Base-by-base conservation (phyloP, 2,329 filamentous ascomycete genomes). In the Epichloe brachyelytri region DNA sequence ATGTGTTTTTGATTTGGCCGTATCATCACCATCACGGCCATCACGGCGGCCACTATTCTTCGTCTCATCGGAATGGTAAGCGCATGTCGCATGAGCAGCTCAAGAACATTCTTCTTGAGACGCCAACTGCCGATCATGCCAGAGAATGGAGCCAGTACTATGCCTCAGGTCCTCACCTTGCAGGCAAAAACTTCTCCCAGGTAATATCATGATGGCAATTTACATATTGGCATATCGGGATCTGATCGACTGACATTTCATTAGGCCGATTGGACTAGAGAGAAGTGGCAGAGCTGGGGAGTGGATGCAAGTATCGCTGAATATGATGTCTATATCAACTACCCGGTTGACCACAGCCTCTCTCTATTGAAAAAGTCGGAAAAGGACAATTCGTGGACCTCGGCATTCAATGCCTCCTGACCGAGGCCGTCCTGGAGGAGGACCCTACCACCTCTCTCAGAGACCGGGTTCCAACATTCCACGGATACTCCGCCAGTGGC, bases 401-500 rank as follows among this genome's bases (percentile, higher is more conserved):
- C 90, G 30, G 74, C 78, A n/a, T 95, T 84, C 61, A 82, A 89
- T 62, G 91, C 90, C 0, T 83, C 80, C 70, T 97, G 40, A 81
- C 86, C 58, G 93, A 98, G 66, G 88, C 95, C 62, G 76, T 91
- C 2, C 71, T 97, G 5, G 76, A 88, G 0, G 83, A 95, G 49
- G 93, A 98, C 64, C 78, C 82, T 3, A 94, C 89, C 0, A 88
- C 82, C 17, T 77, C 81, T 20, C 71, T 88, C 44, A 68, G 77
- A 10, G 78, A 89, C 60, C 76, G 88, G 33, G 77, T 97, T 22
- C 89, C 91, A 1, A 91, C 85, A 0, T 97, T 97, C 71, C 91
- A 97, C 63, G 93, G 91, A 49, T 97, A 96, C 67, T 95, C 88
- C 4, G 89, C 89, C 4, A 90, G 76, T 54, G 91, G 91, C 30